Evolutionary conservation across 148 eudicot genomes (phyloP).

Genomic region (Cornus suecica): DNA sequence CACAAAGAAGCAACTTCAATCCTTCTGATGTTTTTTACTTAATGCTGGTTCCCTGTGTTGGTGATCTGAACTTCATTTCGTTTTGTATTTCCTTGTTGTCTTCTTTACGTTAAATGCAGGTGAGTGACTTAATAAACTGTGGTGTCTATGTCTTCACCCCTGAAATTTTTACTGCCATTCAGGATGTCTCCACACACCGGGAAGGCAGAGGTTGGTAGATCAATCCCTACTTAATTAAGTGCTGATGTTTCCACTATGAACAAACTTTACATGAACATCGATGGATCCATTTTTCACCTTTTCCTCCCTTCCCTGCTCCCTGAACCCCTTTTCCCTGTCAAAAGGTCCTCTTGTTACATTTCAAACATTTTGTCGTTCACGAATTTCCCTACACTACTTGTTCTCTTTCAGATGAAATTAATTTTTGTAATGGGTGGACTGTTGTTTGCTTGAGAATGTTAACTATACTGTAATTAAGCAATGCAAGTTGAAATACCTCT

Average conservation of each 20-base stretch:
- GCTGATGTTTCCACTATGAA: neutral
- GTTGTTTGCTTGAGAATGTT: neutral
- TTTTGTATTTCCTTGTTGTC: slow-evolving; percentile 14
- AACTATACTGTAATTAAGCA: neutral
- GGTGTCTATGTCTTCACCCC: slow-evolving; percentile 90
- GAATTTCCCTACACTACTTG: neutral
- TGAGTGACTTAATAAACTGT: slow-evolving; percentile 83
- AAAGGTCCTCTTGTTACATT: too few relatives aligned
- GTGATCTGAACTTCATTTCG: slow-evolving; percentile 5
- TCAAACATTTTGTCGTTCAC: neutral
- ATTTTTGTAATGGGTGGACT: neutral
- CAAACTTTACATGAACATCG: neutral
- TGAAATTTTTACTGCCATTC: slow-evolving; percentile 59
- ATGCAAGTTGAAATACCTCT: neutral
- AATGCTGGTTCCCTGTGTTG: slow-evolving; percentile 1
- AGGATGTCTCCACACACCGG: slow-evolving; percentile 50
- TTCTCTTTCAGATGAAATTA: neutral
- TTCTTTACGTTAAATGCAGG: slow-evolving; percentile 44
- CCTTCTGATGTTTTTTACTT: neutral
- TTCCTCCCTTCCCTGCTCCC: too few relatives aligned
- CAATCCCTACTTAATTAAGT: slow-evolving; percentile 1
- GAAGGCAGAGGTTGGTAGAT: slow-evolving; percentile 66
- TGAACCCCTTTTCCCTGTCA: neutral
- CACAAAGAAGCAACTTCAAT: neutral
- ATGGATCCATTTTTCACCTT: neutral